Evolutionary conservation across 768 basidiomycete genomes (phyloP).

Genomic region (Amanita subjunquillea): DNA sequence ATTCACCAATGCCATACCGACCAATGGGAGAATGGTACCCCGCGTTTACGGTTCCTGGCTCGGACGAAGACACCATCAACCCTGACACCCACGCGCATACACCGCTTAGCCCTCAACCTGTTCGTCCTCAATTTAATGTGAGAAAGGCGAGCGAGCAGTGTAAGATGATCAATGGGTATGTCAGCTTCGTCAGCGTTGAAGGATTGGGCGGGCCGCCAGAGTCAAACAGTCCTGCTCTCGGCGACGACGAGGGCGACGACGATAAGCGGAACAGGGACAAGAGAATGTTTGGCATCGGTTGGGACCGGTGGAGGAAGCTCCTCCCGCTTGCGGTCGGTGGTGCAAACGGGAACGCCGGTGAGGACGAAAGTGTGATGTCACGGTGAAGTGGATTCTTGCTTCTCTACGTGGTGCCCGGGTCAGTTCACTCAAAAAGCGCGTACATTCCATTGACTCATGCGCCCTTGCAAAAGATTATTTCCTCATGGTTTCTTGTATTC

Average conservation of each 20-base stretch:
- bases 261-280: conserved; percentile 6
- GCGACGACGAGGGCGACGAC: conserved; percentile 9
- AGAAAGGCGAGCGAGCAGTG: conserved; percentile 14
- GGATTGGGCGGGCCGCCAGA: conserved; percentile 15
- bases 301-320: conserved; percentile 10
- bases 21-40: conserved; percentile 4
- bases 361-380: neutral
- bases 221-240: conserved; percentile 4
- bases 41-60: neutral
- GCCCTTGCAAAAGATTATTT: neutral
- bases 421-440: neutral
- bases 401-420: neutral
- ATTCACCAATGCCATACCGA: neutral
- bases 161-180: conserved; percentile 15
- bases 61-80: neutral
- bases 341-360: neutral
- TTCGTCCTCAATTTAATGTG: conserved; percentile 11
- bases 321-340: conserved; percentile 5
- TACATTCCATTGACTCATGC: neutral
- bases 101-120: neutral
- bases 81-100: neutral
- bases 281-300: conserved; percentile 9
- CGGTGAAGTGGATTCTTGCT: neutral
- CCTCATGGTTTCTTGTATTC: neutral
- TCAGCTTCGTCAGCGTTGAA: conserved; percentile 15